Evolutionary conservation across 2,329 filamentous ascomycete genomes (phyloP).

Genomic region (Colletotrichum scovillei): DNA sequence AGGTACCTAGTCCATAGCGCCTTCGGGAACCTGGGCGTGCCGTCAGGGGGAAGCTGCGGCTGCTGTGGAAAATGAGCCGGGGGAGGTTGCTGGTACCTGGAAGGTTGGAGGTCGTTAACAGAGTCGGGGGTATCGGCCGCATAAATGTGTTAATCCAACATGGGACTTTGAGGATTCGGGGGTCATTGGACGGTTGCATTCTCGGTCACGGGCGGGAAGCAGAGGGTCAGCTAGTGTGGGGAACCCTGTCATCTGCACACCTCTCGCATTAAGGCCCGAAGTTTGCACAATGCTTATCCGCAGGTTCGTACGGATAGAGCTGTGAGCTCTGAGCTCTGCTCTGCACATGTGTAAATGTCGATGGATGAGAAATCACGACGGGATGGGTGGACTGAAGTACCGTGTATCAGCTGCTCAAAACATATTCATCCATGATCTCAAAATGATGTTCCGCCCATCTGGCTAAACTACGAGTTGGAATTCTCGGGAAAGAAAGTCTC

Average conservation of each 20-base stretch:
- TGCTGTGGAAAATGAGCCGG: background rate
- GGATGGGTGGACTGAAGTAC: background rate
- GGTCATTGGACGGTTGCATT: conserved; percentile 12
- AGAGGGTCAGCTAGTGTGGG: conserved; percentile 21
- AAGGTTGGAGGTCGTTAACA: background rate
- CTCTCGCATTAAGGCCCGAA: background rate
- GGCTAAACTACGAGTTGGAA: background rate
- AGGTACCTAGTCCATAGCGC: background rate
- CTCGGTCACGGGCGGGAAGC: conserved; percentile 21
- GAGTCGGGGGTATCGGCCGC: accelerated
- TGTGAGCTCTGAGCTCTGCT: background rate
- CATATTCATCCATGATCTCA: background rate
- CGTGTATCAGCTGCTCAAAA: background rate
- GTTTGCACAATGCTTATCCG: background rate
- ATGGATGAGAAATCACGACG: background rate
- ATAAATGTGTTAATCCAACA: background rate
- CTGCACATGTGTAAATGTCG: background rate
- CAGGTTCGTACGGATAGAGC: too few relatives aligned
- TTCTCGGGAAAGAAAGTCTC: background rate
- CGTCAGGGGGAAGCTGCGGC: background rate
- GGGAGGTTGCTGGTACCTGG: background rate
- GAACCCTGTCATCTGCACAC: conserved; percentile 21
- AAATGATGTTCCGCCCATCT: background rate
- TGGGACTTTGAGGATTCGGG: background rate
- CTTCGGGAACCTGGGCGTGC: background rate